Evolutionary conservation across 2,329 filamentous ascomycete genomes (phyloP).

Genomic region (Venturia aucupariae): DNA sequence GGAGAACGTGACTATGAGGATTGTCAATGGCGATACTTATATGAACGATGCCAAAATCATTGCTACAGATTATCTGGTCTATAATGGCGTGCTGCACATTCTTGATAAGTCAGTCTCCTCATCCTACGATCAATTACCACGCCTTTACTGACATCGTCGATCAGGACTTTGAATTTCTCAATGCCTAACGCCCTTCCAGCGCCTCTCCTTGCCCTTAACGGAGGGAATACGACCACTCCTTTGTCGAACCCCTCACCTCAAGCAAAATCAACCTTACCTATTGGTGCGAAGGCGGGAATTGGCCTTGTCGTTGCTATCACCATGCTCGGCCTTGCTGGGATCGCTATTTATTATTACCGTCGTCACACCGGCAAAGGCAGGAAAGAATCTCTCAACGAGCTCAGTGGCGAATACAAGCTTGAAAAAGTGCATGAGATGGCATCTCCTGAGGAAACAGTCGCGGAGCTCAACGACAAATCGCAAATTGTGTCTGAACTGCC

Average conservation of each 20-base stretch:
- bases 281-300: not conserved
- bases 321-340: not conserved
- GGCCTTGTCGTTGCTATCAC: not conserved
- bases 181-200: not conserved
- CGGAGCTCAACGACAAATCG: not conserved
- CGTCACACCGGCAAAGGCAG: not conserved
- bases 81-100: constrained; percentile 1
- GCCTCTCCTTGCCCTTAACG: not conserved
- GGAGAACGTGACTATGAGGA: not conserved
- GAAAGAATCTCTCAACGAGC: not conserved
- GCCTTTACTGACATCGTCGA: not conserved
- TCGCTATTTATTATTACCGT: not conserved
- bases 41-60: not conserved
- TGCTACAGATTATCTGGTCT: not conserved
- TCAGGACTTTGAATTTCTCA: not conserved
- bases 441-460: not conserved
- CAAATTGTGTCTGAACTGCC: not conserved
- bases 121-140: no score
- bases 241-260: not conserved
- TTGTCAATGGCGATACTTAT: not conserved
- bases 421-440: not conserved
- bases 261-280: not conserved
- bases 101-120: not conserved
- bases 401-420: not conserved
- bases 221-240: not conserved